Evolutionary conservation across 75 land plant species (phyloP).

Genomic region (Azolla pinnata): DNA sequence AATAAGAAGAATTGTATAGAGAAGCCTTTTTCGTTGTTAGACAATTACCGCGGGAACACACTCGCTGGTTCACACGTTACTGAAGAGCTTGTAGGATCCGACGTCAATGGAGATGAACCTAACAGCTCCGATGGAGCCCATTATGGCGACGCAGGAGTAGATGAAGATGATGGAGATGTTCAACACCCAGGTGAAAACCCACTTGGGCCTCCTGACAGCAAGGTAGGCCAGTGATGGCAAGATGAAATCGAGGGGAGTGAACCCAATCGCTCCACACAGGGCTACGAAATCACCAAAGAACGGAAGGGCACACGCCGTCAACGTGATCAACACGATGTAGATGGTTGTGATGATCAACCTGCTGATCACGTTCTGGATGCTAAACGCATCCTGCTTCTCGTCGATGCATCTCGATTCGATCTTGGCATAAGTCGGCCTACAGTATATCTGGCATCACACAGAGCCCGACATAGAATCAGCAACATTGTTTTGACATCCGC

Average conservation of each 20-base stretch:
- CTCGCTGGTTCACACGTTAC: conserved; percentile 36
- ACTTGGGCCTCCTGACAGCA: conserved; percentile 27
- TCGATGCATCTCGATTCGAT: conserved; percentile 27
- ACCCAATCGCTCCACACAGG: conserved; percentile 55
- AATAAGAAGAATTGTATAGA: too few species aligned
- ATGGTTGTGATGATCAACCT: conserved; percentile 29
- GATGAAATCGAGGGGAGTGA: conserved; percentile 54
- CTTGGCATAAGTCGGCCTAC: conserved; percentile 49
- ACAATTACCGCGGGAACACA: too few species aligned
- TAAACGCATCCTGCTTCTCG: neutral
- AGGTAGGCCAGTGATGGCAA: conserved; percentile 43
- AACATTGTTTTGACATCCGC: too few species aligned
- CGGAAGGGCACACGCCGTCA: conserved; percentile 45
- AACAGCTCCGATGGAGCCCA: conserved; percentile 52
- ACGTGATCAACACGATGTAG: conserved; percentile 42
- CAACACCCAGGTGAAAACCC: conserved; percentile 7
- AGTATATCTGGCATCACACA: conserved; percentile 38
- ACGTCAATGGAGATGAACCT: conserved; percentile 31
- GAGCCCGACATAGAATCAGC: neutral
- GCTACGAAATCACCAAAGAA: conserved; percentile 64
- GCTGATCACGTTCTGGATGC: conserved; percentile 4
- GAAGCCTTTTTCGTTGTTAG: too few species aligned
- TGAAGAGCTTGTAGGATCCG: conserved; percentile 38
- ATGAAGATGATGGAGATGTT: conserved; percentile 26
- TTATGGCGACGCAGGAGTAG: conserved; percentile 37